phyloP scores from a whole-genome alignment of 345 rosid genomes.

The Citrus sp. region DNA sequence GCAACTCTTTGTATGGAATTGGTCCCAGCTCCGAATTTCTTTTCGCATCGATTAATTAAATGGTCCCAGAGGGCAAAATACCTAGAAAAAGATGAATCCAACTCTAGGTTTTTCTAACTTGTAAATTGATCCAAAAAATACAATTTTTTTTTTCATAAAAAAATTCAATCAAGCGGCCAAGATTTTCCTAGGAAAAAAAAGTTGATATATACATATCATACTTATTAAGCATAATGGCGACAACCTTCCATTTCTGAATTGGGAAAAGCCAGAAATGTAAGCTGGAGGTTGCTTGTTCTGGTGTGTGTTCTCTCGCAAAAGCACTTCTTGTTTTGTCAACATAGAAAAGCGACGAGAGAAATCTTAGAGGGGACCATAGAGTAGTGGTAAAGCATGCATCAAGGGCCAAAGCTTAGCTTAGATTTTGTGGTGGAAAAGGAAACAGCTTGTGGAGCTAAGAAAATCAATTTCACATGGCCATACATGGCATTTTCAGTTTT shows the following conservation, averaged over 20 bases:
- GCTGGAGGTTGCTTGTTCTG: slow-evolving; percentile 6
- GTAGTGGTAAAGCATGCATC: neutral
- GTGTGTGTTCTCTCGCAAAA: neutral
- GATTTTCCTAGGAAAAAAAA: neutral
- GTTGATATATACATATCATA: neutral
- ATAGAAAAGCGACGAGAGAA: neutral
- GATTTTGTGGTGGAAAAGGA: slow-evolving; percentile 4
- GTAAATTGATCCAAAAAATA: neutral
- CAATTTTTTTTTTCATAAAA: too few relatives aligned
- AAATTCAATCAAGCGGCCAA: neutral
- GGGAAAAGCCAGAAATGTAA: slow-evolving; percentile 18
- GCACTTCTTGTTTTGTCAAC: slow-evolving; percentile 7
- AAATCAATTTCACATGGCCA: slow-evolving; percentile 6
- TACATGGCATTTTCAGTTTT: neutral
- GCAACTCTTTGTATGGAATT: neutral
- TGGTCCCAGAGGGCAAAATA: slow-evolving; percentile 12
- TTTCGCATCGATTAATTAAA: neutral
- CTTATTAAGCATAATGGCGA: neutral
- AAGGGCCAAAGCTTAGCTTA: neutral
- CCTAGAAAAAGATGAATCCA: slow-evolving; percentile 3
- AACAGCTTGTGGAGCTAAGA: neutral
- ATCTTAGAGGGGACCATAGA: neutral
- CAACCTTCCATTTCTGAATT: neutral
- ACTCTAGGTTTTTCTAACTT: slow-evolving; percentile 1
- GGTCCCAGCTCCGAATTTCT: neutral